Evolutionary conservation across 2,329 filamentous ascomycete genomes (phyloP).

Genomic region (Fusarium subglutinans): DNA sequence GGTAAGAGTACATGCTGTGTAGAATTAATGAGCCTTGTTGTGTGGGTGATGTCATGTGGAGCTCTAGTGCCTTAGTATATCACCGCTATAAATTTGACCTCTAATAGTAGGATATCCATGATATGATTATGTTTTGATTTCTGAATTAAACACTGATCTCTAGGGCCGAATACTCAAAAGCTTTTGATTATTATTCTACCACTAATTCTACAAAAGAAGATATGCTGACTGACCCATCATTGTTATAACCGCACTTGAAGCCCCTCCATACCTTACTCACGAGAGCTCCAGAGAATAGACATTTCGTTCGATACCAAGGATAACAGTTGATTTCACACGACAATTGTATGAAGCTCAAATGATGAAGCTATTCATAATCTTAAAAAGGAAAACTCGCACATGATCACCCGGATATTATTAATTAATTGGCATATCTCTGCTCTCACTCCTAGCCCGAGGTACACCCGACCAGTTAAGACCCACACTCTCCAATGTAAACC

Average conservation of each 20-base stretch:
- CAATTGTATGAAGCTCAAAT: not conserved
- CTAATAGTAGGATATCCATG: not conserved
- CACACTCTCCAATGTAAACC: slow-evolving; percentile 15
- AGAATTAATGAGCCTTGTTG: slow-evolving; percentile 22
- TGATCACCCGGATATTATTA: slow-evolving; percentile 2
- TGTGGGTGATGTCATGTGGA: slow-evolving; percentile 42
- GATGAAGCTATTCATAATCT: not conserved
- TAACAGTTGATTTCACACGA: not conserved
- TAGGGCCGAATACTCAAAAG: not conserved
- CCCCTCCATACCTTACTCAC: not conserved
- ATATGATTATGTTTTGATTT: not conserved
- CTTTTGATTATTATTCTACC: not conserved
- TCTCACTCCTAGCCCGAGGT: slow-evolving; percentile 30
- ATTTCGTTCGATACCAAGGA: not conserved
- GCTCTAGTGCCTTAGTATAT: not conserved
- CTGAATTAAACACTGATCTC: no score
- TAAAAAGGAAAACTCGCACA: slow-evolving; percentile 31
- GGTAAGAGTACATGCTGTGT: not conserved
- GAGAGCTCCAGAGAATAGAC: not conserved
- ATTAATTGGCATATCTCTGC: not conserved
- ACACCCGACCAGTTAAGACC: slow-evolving; percentile 36
- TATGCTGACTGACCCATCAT: not conserved
- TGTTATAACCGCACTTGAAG: not conserved
- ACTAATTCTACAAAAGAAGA: not conserved
- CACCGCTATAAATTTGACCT: not conserved